Base-by-base conservation (phyloP, 2,329 filamentous ascomycete genomes). In the Cadophora gregata region DNA sequence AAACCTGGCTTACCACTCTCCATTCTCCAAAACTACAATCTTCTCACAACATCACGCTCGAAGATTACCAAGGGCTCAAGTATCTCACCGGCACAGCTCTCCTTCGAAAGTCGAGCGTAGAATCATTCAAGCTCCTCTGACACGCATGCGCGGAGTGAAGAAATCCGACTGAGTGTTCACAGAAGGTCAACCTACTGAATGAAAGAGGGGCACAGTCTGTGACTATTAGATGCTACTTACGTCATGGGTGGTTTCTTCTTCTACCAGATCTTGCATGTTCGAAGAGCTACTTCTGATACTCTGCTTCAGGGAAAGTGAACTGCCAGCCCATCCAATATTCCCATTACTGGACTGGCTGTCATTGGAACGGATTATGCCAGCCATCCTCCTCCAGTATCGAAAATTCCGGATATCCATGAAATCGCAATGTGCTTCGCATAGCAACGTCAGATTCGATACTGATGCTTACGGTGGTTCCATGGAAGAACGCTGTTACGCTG, bases 151-250 rank as follows among this genome's bases (percentile, higher is more conserved):
- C 63, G 67, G 65, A 24, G 58, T 61, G 12, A 62, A 67, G 24
- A 68, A 70, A 36, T 69, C 67, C 1, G 66, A 69, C 0, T 65
- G 83, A 27, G 76, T 82, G 69, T 86, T 82, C 77, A 80, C 82
- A 7, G 83, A 83, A 27, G 75, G 79, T 14, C 36, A 38, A 16
- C 36, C 16, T 10, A 14, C 36, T 2, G 84, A 80, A 0, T 90
- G 87, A 88, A 85, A 83, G 68, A 78, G 81, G 58, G 80, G 90
- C 45, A 88, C 85, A 1, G n/a, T n/a, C n/a, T n/a, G n/a, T n/a
- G n/a, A n/a, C n/a, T n/a, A n/a, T n/a, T n/a, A n/a, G 83, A 87
- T 29, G 85, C 84, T 0, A 87, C 92, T 0, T 90, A 92, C 75
- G 80, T 80, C 25, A 88, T 88, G 71, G 85, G 85, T 5, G 84